Conservation (phyloP, 1,284 basidiomycete genomes). For the Golubevia pallescens region DNA sequence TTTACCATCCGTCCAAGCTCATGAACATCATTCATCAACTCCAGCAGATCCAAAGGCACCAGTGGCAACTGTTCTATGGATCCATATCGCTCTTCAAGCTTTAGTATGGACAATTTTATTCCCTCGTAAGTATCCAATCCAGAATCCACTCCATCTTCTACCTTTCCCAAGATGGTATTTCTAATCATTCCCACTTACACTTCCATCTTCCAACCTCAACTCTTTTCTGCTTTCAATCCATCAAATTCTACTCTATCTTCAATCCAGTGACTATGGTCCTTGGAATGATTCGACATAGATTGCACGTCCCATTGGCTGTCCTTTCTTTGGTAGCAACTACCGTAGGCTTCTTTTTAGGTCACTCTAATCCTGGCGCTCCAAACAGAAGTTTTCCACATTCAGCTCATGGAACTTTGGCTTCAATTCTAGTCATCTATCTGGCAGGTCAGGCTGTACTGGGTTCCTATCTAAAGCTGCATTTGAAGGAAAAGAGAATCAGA, state of each 20-base stretch:
- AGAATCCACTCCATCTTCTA: background rate
- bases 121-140: constrained; percentile 18
- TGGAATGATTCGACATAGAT: constrained; percentile 50
- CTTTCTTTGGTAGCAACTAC: constrained; percentile 39
- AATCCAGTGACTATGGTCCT: constrained; percentile 49
- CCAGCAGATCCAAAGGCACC: constrained; percentile 41
- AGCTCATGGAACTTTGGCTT: constrained; percentile 54
- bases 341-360: constrained; percentile 51
- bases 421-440: constrained; percentile 43
- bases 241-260: constrained; percentile 6
- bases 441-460: constrained; percentile 74
- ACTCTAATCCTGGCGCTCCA: constrained; percentile 35
- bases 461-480: constrained; percentile 89
- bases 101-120: constrained; percentile 51
- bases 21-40: constrained; percentile 35
- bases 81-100: constrained; percentile 50
- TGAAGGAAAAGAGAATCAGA: constrained; percentile 78
- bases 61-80: constrained; percentile 55
- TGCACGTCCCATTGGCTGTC: constrained; percentile 53
- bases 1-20: constrained; percentile 16
- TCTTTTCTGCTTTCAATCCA: constrained; percentile 3
- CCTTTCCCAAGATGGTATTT: background rate
- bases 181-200: background rate
- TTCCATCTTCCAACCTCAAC: background rate
- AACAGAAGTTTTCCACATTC: constrained; percentile 47